Percentiles rank a stretch among this genome's conserved stretches.
phyloP scores from a whole-genome alignment of 2,329 filamentous ascomycete genomes.

The Aureobasidium sp. region DNA sequence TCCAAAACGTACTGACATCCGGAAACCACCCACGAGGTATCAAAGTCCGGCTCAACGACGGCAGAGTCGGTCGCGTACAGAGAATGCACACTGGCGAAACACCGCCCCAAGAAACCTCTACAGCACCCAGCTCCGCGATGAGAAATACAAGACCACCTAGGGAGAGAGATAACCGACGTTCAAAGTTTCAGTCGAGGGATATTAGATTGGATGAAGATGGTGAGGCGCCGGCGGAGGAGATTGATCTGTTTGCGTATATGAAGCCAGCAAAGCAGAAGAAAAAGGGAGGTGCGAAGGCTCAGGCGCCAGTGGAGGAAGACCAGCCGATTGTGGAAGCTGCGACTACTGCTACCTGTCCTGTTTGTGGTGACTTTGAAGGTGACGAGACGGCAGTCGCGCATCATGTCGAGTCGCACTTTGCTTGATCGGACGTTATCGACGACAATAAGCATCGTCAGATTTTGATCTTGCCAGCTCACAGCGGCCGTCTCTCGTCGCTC shows the following conservation, averaged over 20 bases:
- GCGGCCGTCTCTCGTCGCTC: not conserved
- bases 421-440: not conserved
- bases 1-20: constrained; percentile 62
- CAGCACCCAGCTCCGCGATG: not conserved
- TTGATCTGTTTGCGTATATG: constrained; percentile 48
- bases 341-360: constrained; percentile 47
- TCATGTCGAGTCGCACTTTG: constrained; percentile 58
- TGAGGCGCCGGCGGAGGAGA: constrained; percentile 33
- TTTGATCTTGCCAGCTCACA: not conserved
- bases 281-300: constrained; percentile 23
- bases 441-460: no score
- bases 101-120: constrained; percentile 11
- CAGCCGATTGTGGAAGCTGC: constrained; percentile 17
- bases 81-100: constrained; percentile 35
- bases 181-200: constrained; percentile 16
- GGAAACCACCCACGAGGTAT: constrained; percentile 72
- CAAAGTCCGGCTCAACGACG: constrained; percentile 67
- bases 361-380: constrained; percentile 60
- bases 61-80: constrained; percentile 68
- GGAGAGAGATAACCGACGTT: constrained; percentile 3
- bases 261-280: constrained; percentile 31
- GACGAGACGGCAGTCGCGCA: constrained; percentile 61
- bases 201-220: constrained; percentile 23
- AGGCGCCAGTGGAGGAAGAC: constrained; percentile 17
- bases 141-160: not conserved